These are phyloP conservation scores for Endocarpon pusillum DNA, from an alignment of 495 filamentous ascomycete species.

Conservation along the genomic window DNA sequence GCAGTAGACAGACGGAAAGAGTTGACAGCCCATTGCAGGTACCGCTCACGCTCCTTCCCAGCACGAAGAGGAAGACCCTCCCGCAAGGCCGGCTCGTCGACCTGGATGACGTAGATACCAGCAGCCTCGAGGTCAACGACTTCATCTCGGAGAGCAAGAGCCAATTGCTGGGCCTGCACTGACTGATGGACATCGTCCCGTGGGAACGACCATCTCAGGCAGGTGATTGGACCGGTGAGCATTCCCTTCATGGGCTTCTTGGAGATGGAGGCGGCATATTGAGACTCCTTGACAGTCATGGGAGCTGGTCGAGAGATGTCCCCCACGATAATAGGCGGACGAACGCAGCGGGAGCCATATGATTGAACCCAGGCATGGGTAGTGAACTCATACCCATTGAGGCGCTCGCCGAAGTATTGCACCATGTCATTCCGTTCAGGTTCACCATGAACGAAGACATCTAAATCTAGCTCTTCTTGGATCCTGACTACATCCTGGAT, in stretches of 20 bases:
- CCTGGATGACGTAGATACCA: constrained; percentile 93
- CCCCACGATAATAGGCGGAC: constrained; percentile 94
- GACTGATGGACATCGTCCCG: constrained; percentile 98
- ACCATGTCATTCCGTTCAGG: constrained; percentile 99
- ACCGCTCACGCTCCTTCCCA: constrained; percentile 81
- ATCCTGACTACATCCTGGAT: constrained; percentile 83
- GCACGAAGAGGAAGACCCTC: constrained; percentile 93
- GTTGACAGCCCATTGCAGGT: constrained; percentile 91
- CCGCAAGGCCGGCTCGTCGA: constrained; percentile 97
- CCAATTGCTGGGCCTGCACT: constrained; percentile 94
- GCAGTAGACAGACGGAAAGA: constrained; percentile 89
- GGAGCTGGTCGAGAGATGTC: constrained; percentile 89
- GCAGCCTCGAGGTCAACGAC: constrained; percentile 93
- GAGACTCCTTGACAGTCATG: constrained; percentile 99
- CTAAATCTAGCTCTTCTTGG: constrained; percentile 92
- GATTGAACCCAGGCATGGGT: constrained; percentile 97
- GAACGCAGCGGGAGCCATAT: constrained; percentile 95
- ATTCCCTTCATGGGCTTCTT: constrained; percentile 99
- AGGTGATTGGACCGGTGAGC: constrained; percentile 98
- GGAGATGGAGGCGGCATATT: constrained; percentile 89
- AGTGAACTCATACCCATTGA: constrained; percentile 95
- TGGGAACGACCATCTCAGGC: constrained; percentile 97
- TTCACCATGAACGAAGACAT: constrained; percentile 95
- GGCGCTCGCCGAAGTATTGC: constrained; percentile 96
- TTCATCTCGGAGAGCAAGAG: constrained; percentile 94